Base-by-base conservation (phyloP, 495 filamentous ascomycete species). In the Trichocladium uniseriatum region DNA sequence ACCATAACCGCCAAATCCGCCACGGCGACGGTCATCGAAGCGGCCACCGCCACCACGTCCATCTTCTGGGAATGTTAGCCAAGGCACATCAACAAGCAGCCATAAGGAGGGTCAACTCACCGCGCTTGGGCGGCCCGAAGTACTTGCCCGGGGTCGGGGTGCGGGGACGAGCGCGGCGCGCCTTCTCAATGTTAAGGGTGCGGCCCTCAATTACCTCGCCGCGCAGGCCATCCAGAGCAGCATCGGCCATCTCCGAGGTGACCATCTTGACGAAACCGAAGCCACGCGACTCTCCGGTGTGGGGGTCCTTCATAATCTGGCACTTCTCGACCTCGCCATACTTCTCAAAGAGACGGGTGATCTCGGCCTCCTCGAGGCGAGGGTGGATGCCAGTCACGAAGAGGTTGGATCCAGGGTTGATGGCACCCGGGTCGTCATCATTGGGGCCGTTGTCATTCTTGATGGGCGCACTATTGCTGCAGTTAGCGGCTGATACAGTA, bases 181-280 rank as follows among this genome's bases (percentile, higher is more conserved):
- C 92, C 78, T 97, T 99, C 79, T 99, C 94, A 52, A 99, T 97
- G 77, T 89, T 95, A 52, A 99, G 73, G 48, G 90, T 95, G 57
- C 91, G 86, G 51, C 94, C 94, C 61, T 97, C 91, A 54, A 95
- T 88, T 51, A 87, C 80, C 69, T 96, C 92, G 63, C 92, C 90
- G 70, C 95, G 89, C 38, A 99, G 74, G 49, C 86, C 89, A 52
- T 97, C 94, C 73, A 95, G 95, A 56, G 94, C 94, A 56, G 90
- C 89, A 69, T 96, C 90, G 43, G 92, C 92, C 65, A 90, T 84
- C 50, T 97, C 91, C 24, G 84, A 77, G 50, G 87, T 94, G 35
- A 83, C 80, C 90, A 97, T 96, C 76, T 97, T 97, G 65, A 99
- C 94, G 73, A 99, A 99, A 48, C 94, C 92, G 57, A 99, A 99